Conservation (phyloP, 345 rosid species). For the Psidium guajava region DNA sequence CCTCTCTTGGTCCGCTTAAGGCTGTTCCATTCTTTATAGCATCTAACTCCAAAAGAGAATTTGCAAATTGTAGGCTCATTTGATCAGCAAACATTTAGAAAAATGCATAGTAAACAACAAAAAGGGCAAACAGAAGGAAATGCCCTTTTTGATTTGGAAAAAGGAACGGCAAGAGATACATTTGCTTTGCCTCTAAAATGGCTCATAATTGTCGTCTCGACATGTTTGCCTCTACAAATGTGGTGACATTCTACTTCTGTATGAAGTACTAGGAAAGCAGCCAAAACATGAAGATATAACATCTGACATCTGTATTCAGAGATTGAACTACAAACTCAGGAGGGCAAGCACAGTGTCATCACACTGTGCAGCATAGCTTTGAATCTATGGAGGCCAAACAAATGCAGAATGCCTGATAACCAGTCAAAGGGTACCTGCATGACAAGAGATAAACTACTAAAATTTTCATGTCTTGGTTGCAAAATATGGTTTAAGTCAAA, state of each 20-base stretch:
- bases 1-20: not conserved
- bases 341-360: not conserved
- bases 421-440: constrained; percentile 75
- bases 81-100: not conserved
- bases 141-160: not conserved
- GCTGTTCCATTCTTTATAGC: not conserved
- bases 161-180: not conserved
- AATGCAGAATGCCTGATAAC: constrained; percentile 78
- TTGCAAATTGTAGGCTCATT: not conserved
- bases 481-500: not conserved
- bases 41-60: not conserved
- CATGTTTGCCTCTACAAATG: not conserved
- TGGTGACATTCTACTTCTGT: not conserved
- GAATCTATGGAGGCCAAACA: constrained; percentile 89
- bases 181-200: not conserved
- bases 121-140: not conserved
- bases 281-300: not conserved
- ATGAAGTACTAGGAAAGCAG: not conserved
- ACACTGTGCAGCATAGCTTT: constrained; percentile 77
- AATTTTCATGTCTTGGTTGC: not conserved
- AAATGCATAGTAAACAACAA: not conserved
- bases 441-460: not conserved
- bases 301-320: constrained; percentile 19
- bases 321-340: constrained; percentile 30
- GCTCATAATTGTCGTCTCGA: not conserved